A percentile compares a stretch with the other conserved stretches of the same genome.
Evolutionary conservation across 495 filamentous ascomycete species (phyloP).

Genomic region (Annulohypoxylon moriforme): DNA sequence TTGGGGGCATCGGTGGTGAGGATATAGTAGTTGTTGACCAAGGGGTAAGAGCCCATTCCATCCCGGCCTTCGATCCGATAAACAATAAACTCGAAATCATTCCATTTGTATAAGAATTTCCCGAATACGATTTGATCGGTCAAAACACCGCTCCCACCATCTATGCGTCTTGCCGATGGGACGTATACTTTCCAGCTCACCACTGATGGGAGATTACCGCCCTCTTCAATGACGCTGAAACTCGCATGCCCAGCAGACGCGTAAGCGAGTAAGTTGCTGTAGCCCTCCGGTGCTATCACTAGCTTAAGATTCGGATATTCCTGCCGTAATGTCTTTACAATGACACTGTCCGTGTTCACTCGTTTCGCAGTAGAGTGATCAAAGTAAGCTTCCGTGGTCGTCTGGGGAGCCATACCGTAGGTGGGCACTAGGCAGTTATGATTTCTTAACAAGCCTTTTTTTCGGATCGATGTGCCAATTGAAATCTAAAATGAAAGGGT

Average conservation of each 20-base stretch:
- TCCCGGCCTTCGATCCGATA: slow-evolving; percentile 1
- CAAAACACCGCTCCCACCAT: not conserved
- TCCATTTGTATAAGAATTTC: slow-evolving; percentile 10
- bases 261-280: slow-evolving; percentile 4
- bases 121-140: not conserved
- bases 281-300: not conserved
- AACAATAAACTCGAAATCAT: not conserved
- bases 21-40: slow-evolving; percentile 3
- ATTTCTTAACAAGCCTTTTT: not conserved
- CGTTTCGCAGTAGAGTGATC: not conserved
- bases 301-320: not conserved
- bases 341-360: not conserved
- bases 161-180: slow-evolving; percentile 2
- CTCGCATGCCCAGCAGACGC: not conserved
- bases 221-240: slow-evolving; percentile 1
- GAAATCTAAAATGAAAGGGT: not conserved
- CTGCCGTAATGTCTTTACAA: not conserved
- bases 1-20: not conserved
- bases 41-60: not conserved
- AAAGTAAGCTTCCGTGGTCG: not conserved
- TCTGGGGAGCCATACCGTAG: not conserved
- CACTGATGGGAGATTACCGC: not conserved
- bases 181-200: slow-evolving; percentile 6
- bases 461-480: not conserved
- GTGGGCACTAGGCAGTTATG: not conserved